A percentile compares a stretch with the other conserved stretches of the same genome.
Evolutionary conservation across 768 basidiomycete species (phyloP).

Genomic region (Pisolithus marmoratus): DNA sequence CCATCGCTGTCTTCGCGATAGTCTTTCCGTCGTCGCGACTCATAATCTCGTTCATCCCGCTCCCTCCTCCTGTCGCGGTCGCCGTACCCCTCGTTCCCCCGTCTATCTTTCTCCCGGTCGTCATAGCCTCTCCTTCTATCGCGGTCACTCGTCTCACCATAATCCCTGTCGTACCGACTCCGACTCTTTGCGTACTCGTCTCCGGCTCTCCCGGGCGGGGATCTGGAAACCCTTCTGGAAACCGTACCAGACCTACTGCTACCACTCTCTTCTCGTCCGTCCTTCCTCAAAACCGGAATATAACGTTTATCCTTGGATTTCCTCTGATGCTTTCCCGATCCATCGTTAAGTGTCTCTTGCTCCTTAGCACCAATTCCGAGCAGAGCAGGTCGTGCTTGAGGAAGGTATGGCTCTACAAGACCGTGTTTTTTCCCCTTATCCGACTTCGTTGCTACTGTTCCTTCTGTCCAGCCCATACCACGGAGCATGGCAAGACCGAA

Average conservation of each 20-base stretch:
- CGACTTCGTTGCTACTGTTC: constrained; percentile 56
- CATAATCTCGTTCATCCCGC: constrained; percentile 13
- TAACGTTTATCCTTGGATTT: constrained; percentile 64
- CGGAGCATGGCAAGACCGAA: constrained; percentile 91
- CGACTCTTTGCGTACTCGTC: constrained; percentile 6
- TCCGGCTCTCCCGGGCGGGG: constrained; percentile 32
- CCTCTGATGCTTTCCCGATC: constrained; percentile 49
- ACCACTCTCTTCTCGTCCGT: constrained; percentile 30
- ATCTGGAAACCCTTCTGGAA: constrained; percentile 48
- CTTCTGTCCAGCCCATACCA: constrained; percentile 96
- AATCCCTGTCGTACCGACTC: constrained; percentile 7
- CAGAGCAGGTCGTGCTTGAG: constrained; percentile 75
- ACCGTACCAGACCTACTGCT: constrained; percentile 32
- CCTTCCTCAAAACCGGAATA: constrained; percentile 74
- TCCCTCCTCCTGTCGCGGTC: neutral
- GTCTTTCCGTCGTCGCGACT: constrained; percentile 26
- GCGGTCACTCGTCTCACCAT: constrained; percentile 15
- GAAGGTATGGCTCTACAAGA: constrained; percentile 73
- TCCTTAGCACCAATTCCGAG: constrained; percentile 95
- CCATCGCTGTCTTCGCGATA: neutral
- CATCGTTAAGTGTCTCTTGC: constrained; percentile 65
- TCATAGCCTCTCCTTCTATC: constrained; percentile 21
- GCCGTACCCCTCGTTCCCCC: constrained; percentile 15
- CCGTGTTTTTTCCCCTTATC: constrained; percentile 51
- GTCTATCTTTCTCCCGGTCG: constrained; percentile 23